A percentile compares a stretch with the other conserved stretches of the same genome.
Evolutionary conservation across 2,329 filamentous ascomycete species (phyloP).

Genomic region (Periconia digitata): DNA sequence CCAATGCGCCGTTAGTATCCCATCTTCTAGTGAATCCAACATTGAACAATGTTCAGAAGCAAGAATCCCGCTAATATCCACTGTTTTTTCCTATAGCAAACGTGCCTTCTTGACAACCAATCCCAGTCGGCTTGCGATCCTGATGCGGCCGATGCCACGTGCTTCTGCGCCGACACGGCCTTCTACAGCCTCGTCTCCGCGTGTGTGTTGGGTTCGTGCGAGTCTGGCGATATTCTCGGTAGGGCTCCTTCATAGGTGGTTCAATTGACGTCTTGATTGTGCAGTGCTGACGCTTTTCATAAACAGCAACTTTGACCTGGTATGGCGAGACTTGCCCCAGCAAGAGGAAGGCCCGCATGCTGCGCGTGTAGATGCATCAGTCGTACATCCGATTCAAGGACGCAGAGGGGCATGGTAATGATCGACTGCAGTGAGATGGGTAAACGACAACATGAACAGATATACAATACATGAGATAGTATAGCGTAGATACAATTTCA

Average conservation of each 20-base stretch:
- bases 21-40: too few species aligned
- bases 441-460: not conserved
- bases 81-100: conserved; percentile 7
- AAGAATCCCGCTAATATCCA: not conserved
- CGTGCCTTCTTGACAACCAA: conserved; percentile 10
- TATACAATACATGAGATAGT: not conserved
- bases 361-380: conserved; percentile 5
- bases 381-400: conserved; percentile 1
- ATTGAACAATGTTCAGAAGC: too few species aligned
- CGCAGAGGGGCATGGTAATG: too few species aligned
- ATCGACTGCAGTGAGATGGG: not conserved
- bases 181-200: conserved; percentile 9
- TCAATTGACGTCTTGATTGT: not conserved
- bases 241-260: too few species aligned
- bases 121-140: conserved; percentile 10
- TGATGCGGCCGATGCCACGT: conserved; percentile 5
- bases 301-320: conserved; percentile 9
- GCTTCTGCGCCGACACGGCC: conserved; percentile 15
- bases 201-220: conserved; percentile 11
- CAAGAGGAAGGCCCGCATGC: not conserved
- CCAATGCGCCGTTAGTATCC: conserved; percentile 12
- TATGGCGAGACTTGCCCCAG: conserved; percentile 6
- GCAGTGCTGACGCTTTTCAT: not conserved
- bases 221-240: conserved; percentile 9
- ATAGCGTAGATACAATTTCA: not conserved